Evolutionary conservation across 441 rosid genomes (phyloP).

Genomic region (Adansonia gregorii): DNA sequence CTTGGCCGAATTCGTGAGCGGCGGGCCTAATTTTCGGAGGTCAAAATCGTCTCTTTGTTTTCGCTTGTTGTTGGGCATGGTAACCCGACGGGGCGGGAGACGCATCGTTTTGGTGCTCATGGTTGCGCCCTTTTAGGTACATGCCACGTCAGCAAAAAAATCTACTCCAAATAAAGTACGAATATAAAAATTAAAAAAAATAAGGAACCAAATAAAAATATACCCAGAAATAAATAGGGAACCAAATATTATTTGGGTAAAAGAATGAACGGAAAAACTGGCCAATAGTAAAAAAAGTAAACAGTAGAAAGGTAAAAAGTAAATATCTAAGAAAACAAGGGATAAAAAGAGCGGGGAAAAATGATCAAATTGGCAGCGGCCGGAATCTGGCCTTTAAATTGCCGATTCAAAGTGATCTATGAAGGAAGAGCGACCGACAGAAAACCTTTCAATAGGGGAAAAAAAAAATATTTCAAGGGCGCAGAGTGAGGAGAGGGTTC

Average conservation of each 20-base stretch:
- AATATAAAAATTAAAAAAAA: not conserved
- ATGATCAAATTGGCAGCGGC: not conserved
- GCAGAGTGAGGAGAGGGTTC: not conserved
- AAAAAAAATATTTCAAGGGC: too few relatives aligned
- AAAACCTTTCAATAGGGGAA: too few relatives aligned
- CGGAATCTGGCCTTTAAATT: conserved; percentile 21
- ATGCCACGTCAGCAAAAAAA: conserved; percentile 69
- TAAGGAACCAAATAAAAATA: not conserved
- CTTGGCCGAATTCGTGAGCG: conserved; percentile 31
- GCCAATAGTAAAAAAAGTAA: not conserved
- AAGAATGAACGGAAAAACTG: not conserved
- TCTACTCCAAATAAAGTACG: not conserved
- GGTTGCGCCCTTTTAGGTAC: conserved; percentile 36
- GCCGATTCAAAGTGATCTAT: not conserved
- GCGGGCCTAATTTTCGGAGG: conserved; percentile 29
- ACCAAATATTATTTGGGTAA: not conserved
- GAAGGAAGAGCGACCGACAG: not conserved
- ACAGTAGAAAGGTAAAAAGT: not conserved
- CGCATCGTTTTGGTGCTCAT: conserved; percentile 94
- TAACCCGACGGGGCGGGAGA: conserved; percentile 80
- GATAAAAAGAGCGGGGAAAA: too few relatives aligned
- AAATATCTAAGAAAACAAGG: conserved; percentile 6
- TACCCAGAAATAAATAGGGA: not conserved
- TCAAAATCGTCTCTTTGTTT: conserved; percentile 58
- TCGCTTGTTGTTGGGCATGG: conserved; percentile 60